Evolutionary conservation across 2,329 filamentous ascomycete species (phyloP), one percentile per base, ranked within the genome.

Genomic region (Parastagonospora nodorum): DNA sequence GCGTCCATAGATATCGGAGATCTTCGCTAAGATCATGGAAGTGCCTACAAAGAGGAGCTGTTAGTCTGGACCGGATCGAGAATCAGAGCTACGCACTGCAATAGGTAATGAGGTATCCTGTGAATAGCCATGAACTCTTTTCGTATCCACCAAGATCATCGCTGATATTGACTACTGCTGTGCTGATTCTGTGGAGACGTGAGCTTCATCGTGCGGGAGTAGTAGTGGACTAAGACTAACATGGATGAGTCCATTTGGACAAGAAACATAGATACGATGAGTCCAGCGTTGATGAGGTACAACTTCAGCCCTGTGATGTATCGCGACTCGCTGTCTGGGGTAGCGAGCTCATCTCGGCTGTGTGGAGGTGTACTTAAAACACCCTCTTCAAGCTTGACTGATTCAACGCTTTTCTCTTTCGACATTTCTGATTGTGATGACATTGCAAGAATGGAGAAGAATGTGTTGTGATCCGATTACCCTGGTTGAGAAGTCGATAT

Each of bases 81-180:
- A 15, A 16, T 37, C 12, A 10, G 35, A 14, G 15, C 5, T 16
- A 38, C 58, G 32, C 62, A 73, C 66, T 68, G 16, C 71, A 66
- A 40, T 64, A 74, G 2, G 71, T 73, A 19, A 71, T 54, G 41
- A 71, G 36, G 19, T 73, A 75, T 14, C 66, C 68, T 2, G 41
- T 74, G 16, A 74, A 58, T 19, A 74, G 57, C 73, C 73, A 75
- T 14, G 67, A 67, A 42, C 63, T 68, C 31, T 66, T 65, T 11
- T 63, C 51, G 28, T 72, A 74, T 6, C 68, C 66, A 14, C 67
- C 52, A 5, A 75, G 42, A 8, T 64, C 60, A 51, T 74, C 61
- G 2, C 68, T 71, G 41, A 74, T 74, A 15, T 58, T 56, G 4
- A 74, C 55, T 1, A 75, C 55, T 4, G 71, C 63, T 1, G 71